Conservation (phyloP, 2,329 filamentous ascomycete species). For the Paracoccidioides lutzii region DNA sequence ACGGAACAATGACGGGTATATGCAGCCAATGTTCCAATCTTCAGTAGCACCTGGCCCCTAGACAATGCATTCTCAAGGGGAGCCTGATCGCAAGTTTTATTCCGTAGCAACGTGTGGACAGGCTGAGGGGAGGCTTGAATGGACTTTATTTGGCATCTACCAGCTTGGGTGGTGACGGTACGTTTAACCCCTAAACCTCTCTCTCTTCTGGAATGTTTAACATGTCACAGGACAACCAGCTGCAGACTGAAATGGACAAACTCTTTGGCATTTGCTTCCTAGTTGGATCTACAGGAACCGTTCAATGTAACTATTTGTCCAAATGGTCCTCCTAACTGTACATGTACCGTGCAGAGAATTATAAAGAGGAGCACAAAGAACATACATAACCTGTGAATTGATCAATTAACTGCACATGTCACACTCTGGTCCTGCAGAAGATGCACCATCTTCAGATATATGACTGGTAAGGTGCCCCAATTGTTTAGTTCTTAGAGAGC, state of each 20-base stretch:
- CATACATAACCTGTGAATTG: no score
- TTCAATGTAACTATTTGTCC: conserved; percentile 23
- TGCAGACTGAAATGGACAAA: conserved; percentile 33
- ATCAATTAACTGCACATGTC: no score
- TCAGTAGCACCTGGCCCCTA: conserved; percentile 58
- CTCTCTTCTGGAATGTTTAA: conserved; percentile 29
- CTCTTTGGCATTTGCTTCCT: conserved; percentile 46
- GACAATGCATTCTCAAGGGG: conserved; percentile 53
- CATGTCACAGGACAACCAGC: conserved; percentile 38
- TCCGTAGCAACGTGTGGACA: conserved; percentile 28
- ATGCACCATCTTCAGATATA: no score
- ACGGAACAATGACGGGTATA: conserved; percentile 33
- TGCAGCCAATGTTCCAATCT: conserved; percentile 49
- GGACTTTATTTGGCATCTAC: conserved; percentile 37
- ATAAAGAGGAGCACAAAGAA: no score
- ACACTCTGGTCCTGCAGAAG: no score
- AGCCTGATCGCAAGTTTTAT: conserved; percentile 44
- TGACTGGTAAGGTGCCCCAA: no score
- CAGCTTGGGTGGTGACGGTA: conserved; percentile 36
- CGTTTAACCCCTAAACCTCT: conserved; percentile 33
- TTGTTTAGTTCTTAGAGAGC: no score
- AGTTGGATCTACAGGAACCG: conserved; percentile 44
- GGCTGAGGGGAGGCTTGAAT: conserved; percentile 33
- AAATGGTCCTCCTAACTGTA: no score
- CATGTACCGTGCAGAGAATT: no score